phyloP scores from a whole-genome alignment of 768 basidiomycete species.

The Boletus huronensis region DNA sequence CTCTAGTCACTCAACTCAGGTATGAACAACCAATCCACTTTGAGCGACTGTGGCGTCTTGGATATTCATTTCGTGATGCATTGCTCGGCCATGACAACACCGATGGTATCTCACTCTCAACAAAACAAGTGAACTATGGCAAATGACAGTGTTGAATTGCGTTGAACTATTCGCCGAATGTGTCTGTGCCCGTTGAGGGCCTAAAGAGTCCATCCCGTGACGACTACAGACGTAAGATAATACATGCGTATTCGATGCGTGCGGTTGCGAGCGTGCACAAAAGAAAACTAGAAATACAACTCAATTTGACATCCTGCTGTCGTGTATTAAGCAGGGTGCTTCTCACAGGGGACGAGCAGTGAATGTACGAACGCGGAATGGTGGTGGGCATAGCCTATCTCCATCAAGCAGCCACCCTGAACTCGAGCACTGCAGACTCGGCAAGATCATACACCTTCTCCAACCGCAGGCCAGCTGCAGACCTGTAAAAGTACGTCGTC shows the following conservation, averaged over 20 bases:
- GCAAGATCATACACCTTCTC: conserved; percentile 29
- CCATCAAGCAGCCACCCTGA: conserved; percentile 15
- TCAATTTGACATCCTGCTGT: background rate
- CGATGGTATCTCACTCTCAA: background rate
- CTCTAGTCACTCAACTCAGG: background rate
- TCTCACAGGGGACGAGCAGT: background rate
- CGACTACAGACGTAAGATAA: conserved; percentile 1
- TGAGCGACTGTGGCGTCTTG: background rate
- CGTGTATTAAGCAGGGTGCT: background rate
- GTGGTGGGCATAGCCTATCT: background rate
- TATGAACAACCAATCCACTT: background rate
- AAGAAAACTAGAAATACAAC: background rate
- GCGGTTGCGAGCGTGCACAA: background rate
- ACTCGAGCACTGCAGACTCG: conserved; percentile 25
- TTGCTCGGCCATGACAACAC: too few relatives aligned
- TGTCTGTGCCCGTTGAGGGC: conserved; percentile 15
- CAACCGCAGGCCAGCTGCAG: conserved; percentile 18
- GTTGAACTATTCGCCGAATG: background rate
- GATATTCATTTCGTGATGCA: background rate
- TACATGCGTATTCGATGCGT: background rate
- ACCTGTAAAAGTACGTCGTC: conserved; percentile 5
- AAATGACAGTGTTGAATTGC: background rate
- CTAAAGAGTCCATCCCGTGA: background rate
- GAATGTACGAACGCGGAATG: background rate
- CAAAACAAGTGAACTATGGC: background rate